Evolutionary conservation across 257 asterid species (phyloP), one percentile per base, ranked within the genome.

Genomic region (Solanum dulcamara): DNA sequence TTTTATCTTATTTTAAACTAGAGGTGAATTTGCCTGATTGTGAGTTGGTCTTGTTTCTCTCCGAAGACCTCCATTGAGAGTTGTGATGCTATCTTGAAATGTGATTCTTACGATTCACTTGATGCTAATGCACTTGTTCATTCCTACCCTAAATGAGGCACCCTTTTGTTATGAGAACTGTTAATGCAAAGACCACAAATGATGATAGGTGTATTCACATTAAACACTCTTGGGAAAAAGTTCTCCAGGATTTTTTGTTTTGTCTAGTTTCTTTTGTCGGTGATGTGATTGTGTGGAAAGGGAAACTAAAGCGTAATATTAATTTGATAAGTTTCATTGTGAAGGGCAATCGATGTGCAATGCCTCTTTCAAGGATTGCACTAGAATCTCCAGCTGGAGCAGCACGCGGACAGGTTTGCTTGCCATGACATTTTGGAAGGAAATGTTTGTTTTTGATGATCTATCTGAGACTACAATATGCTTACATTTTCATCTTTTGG

Each of bases 391-490:
- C 99, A 33, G 99, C 96, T 85, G 99, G 99, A 32, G 93, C 97
- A 88, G 99, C 98, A 33, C 95, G 97, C 64, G 99, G 99, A 62
- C 98, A 94, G 99, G 99, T 96, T 74, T 85, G 92, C 55, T 64
- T 85, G 90, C 62, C 17, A 18, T 50, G 20, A 15, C 66, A 3
- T 75, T 81, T 85, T 85, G 51, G 46, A 22, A 53, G 35, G 81
- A 44, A 77, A 68, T 80, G 37, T 17, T n/a, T 26, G 42, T 48
- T 77, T 53, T 40, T 10, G 35, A 79, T 84, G 35, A 67, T 80
- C 72, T 22, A 72, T 20, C 35, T 77, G 72, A 82, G 10, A 24
- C 35, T 24, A 60, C 24, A 83, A 83, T 85, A 75, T 2, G n/a
- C 42, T 70, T 66, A 32, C 79, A n/a, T 20, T 8, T 81, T 83